Evolutionary conservation across 352 stramenopile species (phyloP), one percentile per base, ranked within the genome.

Genomic region (Plasmopara halstedii): DNA sequence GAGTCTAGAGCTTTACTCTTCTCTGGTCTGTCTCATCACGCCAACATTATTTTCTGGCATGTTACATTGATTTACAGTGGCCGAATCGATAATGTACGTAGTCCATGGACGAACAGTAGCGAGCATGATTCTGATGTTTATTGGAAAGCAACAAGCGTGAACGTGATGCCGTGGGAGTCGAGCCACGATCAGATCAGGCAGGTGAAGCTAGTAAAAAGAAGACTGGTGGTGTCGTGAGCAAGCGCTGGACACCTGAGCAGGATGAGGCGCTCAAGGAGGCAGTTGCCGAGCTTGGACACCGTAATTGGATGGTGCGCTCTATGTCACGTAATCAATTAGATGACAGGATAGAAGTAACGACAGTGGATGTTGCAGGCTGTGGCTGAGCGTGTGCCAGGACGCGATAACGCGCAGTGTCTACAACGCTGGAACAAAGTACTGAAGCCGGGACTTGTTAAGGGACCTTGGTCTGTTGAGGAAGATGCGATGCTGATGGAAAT

Each of bases 381-480:
- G 13, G 78, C 80, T 2, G 64, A 78, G 40, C 64, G 68, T 10
- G 78, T 92, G 8, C 63, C 65, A 3, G 67, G 67, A 8, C 71
- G 80, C 6, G 68, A 88, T 43, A 83, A 89, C 34, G 74, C 79
- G n/a, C 80, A 92, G 58, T 92, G 80, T 51, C 64, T 90, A 7
- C 80, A 92, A 56, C 77, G 78, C 27, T 92, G 80, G 80, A 86
- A 87, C 45, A 92, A 94, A 51, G 80, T 97, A 31, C 66, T 97
- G 17, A 91, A 94, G 53, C 90, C 90, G 2, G 91, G 88, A 21
- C 69, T 97, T 0, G 79, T 93, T 33, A 97, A 97, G 50, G 89
- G 88, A 15, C 85, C 81, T 10, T 97, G 90, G 90, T 94, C 78
- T 1, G 69, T 91, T 35, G 83, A 96, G 37, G 90, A 97, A 54